phyloP scores from a whole-genome alignment of 2,329 filamentous ascomycete species.

The Penicillium nordicum region DNA sequence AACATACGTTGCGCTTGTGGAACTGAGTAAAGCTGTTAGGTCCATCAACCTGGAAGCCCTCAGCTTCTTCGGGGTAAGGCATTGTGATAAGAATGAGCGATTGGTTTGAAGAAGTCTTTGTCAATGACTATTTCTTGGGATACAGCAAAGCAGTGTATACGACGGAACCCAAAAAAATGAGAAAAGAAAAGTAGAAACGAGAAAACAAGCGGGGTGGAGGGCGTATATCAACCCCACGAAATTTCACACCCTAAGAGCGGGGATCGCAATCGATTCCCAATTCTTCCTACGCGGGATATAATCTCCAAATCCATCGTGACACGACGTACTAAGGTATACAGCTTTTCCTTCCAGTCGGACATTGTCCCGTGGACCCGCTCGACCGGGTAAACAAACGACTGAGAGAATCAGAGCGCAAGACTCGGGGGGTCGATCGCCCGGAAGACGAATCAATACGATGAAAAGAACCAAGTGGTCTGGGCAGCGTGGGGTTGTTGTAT shows the following conservation, averaged over 20 bases:
- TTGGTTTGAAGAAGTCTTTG: slow-evolving; percentile 1
- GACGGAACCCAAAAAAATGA: not conserved
- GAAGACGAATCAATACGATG: not conserved
- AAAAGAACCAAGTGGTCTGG: not conserved
- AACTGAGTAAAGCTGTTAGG: slow-evolving; percentile 64
- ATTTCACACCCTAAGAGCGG: not conserved
- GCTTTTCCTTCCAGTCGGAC: slow-evolving; percentile 5
- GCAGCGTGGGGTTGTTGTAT: not conserved
- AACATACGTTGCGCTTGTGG: slow-evolving; percentile 53
- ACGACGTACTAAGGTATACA: not conserved
- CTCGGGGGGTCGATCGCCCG: not conserved
- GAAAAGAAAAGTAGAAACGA: not conserved
- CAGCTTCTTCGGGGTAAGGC: slow-evolving; percentile 46
- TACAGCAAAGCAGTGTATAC: not conserved
- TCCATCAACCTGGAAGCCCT: slow-evolving; percentile 54
- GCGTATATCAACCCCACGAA: slow-evolving; percentile 12
- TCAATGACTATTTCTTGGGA: not conserved
- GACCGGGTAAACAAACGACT: not conserved
- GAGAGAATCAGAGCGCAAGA: slow-evolving; percentile 1
- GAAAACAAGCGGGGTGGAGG: slow-evolving; percentile 1
- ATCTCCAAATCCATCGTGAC: not conserved
- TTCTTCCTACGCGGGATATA: not conserved
- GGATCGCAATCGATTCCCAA: not conserved
- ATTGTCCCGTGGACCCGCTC: not conserved
- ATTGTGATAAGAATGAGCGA: slow-evolving; percentile 28